Evolutionary conservation across 2,329 filamentous ascomycete species (phyloP).

Genomic region (Aureobasidium sp.): DNA sequence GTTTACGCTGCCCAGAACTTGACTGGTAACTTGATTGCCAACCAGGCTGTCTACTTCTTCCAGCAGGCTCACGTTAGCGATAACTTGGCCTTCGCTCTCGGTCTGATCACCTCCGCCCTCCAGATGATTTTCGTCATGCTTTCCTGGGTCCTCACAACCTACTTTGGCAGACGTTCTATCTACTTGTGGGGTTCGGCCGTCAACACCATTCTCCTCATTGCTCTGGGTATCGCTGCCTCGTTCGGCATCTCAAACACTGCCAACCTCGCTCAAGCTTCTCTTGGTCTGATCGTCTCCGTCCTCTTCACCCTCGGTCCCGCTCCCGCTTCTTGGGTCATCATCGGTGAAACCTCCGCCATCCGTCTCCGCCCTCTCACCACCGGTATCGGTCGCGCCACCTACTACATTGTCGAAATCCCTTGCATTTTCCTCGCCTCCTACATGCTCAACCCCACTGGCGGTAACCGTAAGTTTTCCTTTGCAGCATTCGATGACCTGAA

Average conservation of each 20-base stretch:
- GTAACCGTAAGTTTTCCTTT: slow-evolving; percentile 19
- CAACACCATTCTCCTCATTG: slow-evolving; percentile 49
- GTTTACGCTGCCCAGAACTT: slow-evolving; percentile 55
- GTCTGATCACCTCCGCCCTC: slow-evolving; percentile 58
- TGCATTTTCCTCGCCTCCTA: slow-evolving; percentile 57
- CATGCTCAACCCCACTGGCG: slow-evolving; percentile 51
- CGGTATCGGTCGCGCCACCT: slow-evolving; percentile 55
- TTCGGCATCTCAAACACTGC: slow-evolving; percentile 35
- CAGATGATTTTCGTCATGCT: slow-evolving; percentile 58
- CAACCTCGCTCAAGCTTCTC: slow-evolving; percentile 51
- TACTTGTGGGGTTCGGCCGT: slow-evolving; percentile 54
- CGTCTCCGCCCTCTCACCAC: slow-evolving; percentile 60
- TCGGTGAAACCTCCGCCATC: slow-evolving; percentile 59
- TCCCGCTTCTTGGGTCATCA: slow-evolving; percentile 60
- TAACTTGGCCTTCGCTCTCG: slow-evolving; percentile 53
- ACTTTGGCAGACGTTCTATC: slow-evolving; percentile 57
- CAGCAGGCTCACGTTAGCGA: slow-evolving; percentile 51
- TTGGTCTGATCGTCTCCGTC: slow-evolving; percentile 60
- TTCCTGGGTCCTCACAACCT: slow-evolving; percentile 60
- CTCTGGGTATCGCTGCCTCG: slow-evolving; percentile 54
- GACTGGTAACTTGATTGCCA: slow-evolving; percentile 57
- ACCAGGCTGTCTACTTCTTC: slow-evolving; percentile 58
- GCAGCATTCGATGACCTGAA: background rate
- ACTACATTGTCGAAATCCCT: slow-evolving; percentile 60
- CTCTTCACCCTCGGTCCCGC: slow-evolving; percentile 57